Base-by-base conservation (phyloP, 441 rosid genomes). In the Heliophila coronopifolia region DNA sequence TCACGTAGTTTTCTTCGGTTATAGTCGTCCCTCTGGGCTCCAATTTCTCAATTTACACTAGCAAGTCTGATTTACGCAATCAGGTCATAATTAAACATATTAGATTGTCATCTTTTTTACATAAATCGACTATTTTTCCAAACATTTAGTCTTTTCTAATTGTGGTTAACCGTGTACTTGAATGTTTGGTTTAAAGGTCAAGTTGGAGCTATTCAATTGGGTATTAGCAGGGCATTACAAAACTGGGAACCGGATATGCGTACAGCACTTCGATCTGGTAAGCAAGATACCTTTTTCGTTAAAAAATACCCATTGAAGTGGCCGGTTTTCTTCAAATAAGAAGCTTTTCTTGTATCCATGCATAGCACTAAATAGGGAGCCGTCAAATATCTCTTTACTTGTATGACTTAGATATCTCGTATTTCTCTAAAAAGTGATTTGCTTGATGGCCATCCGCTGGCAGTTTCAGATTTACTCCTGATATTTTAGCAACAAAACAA, bases 191-290 rank as follows among this genome's bases (percentile, higher is more conserved):
- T 32, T 69, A 45, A 73, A 91, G 96, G 98, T 71, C 98, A 91
- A 84, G 93, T 91, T 19, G 98, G 93, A 69, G 98, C 98, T 13
- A 74, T 91, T 54, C 91, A 62, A 40, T 65, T 91, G 68, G 96
- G 98, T 30, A 76, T 87, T 69, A 81, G 98, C 70, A 79, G 93
- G 75, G 96, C 95, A 5, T 50, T 91, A 71, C 98, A 91, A 66
- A 80, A 77, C 66, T 87, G 90, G 92, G 96, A 91, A 76, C 98
- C 96, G 14, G 93, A 73, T 56, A 63, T 84, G 68, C 82, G 91
- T 23, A 80, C 91, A 40, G 37, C 94, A 3, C 98, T 91, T 41
- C 81, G 84, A 80, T 47, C 58, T 22, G 84, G 98, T 91, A 82
- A 57, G 48, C 42, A 40, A 47, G 11, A 23, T 20, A 19, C 47